Evolutionary conservation across 2,329 filamentous ascomycete genomes (phyloP).

Genomic region (Hypoxylon sp.): DNA sequence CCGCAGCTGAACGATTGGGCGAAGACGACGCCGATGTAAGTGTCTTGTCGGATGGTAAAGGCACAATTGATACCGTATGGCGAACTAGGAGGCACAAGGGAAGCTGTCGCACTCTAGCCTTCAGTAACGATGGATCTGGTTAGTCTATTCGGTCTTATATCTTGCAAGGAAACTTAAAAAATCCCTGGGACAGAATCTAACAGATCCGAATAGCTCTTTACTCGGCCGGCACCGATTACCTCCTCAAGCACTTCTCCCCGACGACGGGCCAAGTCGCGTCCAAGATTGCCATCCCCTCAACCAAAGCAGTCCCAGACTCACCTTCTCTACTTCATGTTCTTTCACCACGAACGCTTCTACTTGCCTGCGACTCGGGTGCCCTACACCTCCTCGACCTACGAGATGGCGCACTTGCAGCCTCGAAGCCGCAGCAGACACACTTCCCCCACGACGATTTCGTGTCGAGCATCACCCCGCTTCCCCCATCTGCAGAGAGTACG

Average conservation of each 20-base stretch:
- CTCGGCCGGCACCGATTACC: conserved; percentile 73
- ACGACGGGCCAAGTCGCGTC: conserved; percentile 78
- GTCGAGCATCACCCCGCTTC: conserved; percentile 87
- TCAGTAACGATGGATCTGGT: conserved; percentile 82
- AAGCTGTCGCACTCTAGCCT: conserved; percentile 87
- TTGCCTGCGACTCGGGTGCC: conserved; percentile 91
- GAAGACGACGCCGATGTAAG: conserved; percentile 69
- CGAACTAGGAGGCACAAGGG: conserved; percentile 91
- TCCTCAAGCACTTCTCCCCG: conserved; percentile 72
- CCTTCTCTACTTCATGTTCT: conserved; percentile 86
- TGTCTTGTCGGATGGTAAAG: conserved; percentile 73
- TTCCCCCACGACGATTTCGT: conserved; percentile 94
- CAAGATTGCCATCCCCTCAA: conserved; percentile 82
- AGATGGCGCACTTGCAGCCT: conserved; percentile 67
- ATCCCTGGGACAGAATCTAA: conserved; percentile 34
- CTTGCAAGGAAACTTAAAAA: neutral
- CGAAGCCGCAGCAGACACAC: conserved; percentile 82
- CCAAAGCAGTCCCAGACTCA: conserved; percentile 72
- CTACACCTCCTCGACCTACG: conserved; percentile 91
- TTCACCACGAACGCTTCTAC: conserved; percentile 87
- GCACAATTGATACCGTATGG: conserved; percentile 87
- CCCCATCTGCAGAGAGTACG: conserved; percentile 83
- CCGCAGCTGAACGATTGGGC: conserved; percentile 64
- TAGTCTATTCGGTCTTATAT: conserved; percentile 61
- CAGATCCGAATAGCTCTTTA: conserved; percentile 65